A percentile compares a stretch with the other conserved stretches of the same genome.
Evolutionary conservation across 2,329 filamentous ascomycete species (phyloP).

Genomic region (Colletotrichum abscissum): DNA sequence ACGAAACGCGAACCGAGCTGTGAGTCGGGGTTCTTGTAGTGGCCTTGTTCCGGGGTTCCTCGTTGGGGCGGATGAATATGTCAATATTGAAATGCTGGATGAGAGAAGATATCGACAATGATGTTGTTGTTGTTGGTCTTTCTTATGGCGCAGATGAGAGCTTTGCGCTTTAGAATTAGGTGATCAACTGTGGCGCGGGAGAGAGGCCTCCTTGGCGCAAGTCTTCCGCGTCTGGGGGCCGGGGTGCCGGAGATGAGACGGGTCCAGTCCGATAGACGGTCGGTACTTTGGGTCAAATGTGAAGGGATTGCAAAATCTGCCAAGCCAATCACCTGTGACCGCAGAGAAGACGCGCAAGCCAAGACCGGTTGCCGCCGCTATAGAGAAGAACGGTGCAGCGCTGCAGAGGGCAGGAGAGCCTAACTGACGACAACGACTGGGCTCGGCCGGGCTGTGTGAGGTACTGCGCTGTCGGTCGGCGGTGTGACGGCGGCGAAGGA

Average conservation of each 20-base stretch:
- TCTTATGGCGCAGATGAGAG: neutral
- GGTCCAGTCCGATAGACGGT: neutral
- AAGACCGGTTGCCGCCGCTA: neutral
- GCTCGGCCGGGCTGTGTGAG: slow-evolving; percentile 22
- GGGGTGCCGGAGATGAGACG: slow-evolving; percentile 16
- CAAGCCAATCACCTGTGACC: neutral
- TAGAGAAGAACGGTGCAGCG: neutral
- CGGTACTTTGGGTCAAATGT: too few species aligned
- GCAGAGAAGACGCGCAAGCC: slow-evolving; percentile 16
- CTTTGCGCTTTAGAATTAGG: neutral
- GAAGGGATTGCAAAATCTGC: neutral
- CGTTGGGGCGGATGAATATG: neutral
- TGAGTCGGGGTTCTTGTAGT: neutral
- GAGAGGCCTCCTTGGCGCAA: slow-evolving; percentile 28
- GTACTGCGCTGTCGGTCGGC: neutral
- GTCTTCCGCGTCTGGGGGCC: neutral
- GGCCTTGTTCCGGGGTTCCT: neutral
- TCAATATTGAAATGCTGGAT: too few species aligned
- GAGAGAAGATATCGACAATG: too few species aligned
- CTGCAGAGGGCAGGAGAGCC: neutral
- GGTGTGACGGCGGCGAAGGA: neutral
- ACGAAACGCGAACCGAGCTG: slow-evolving; percentile 36
- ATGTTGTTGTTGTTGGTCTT: neutral
- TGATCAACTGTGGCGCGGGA: neutral
- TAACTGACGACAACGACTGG: neutral